phyloP scores from a whole-genome alignment of 1,139 yeast genomes.

The Debaryomyces robertsiae region DNA sequence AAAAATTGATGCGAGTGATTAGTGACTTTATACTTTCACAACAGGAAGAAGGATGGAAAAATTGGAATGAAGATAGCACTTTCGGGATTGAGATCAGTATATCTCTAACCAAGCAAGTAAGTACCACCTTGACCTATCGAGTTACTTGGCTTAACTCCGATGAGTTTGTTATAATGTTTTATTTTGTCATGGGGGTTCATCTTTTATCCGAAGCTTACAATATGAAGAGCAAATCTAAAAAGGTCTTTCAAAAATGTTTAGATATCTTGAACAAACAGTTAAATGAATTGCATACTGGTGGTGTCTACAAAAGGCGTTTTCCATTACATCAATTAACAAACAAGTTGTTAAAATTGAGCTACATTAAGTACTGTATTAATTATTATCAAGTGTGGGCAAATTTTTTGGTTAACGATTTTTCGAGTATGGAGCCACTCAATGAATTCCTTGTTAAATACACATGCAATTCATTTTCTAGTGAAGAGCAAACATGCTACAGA shows the following conservation, averaged over 20 bases:
- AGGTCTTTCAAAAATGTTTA: constrained; percentile 38
- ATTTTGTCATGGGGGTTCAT: constrained; percentile 43
- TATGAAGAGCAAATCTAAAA: constrained; percentile 33
- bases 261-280: constrained; percentile 32
- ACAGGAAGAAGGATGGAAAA: constrained; percentile 22
- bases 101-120: neutral
- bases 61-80: constrained; percentile 31
- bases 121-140: constrained; percentile 12
- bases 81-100: constrained; percentile 16
- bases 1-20: constrained; percentile 25
- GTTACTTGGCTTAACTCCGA: constrained; percentile 44
- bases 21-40: constrained; percentile 29
- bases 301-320: constrained; percentile 16
- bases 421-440: constrained; percentile 27
- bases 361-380: constrained; percentile 27
- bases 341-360: constrained; percentile 25
- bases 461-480: constrained; percentile 29
- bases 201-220: constrained; percentile 35
- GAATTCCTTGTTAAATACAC: constrained; percentile 38
- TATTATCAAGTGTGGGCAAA: constrained; percentile 38
- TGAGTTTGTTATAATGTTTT: constrained; percentile 44
- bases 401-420: constrained; percentile 32
- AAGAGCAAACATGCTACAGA: constrained; percentile 35
- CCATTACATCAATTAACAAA: constrained; percentile 23
- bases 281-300: constrained; percentile 19